A percentile compares a stretch with the other conserved stretches of the same genome.
Evolutionary conservation across 2,329 filamentous ascomycete genomes (phyloP).

Genomic region (Sporothrix curviconia): DNA sequence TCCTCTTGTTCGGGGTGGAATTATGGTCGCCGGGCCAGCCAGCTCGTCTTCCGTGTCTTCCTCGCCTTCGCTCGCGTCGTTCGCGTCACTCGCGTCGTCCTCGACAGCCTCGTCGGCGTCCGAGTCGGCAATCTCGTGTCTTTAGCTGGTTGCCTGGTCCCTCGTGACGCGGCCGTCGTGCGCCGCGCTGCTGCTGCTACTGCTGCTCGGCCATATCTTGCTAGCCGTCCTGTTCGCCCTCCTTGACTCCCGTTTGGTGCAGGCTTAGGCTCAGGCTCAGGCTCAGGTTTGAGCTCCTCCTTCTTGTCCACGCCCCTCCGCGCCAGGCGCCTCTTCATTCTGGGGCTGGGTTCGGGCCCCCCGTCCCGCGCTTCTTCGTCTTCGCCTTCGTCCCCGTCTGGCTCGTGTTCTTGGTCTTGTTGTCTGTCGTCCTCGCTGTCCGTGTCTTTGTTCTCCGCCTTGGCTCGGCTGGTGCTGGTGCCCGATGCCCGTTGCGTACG

Average conservation of each 20-base stretch:
- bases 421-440: neutral
- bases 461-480: no score
- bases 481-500: neutral
- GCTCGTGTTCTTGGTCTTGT: neutral
- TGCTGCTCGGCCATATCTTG: neutral
- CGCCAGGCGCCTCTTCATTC: neutral
- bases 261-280: neutral
- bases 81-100: neutral
- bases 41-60: conserved; percentile 6
- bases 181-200: neutral
- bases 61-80: neutral
- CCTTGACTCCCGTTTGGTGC: conserved; percentile 3
- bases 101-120: neutral
- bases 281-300: neutral
- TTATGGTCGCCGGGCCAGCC: neutral
- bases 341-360: neutral
- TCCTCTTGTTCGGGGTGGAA: neutral
- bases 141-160: neutral
- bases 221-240: neutral
- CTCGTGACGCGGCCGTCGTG: neutral
- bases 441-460: no score
- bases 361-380: neutral
- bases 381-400: neutral
- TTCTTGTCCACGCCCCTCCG: neutral
- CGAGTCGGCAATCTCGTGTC: conserved; percentile 11